Percentiles rank a stretch among this genome's conserved stretches.
Conservation (phyloP, 345 rosid genomes). For the Eucalyptus lansdowneana region DNA sequence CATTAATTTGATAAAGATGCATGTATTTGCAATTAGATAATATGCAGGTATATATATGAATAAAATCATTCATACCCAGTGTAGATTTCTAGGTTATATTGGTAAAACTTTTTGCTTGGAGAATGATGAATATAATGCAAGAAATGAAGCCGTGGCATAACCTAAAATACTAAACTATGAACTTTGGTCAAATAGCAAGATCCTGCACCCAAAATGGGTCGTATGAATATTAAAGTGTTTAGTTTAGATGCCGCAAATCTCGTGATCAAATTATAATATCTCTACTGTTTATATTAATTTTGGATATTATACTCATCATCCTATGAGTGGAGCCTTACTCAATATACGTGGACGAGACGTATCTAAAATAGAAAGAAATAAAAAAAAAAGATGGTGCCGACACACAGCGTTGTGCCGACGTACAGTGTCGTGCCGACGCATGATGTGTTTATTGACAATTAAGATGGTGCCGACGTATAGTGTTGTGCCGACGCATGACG, state of each 20-base stretch:
- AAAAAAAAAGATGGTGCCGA: not conserved
- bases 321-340: not conserved
- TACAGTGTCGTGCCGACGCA: too few relatives aligned
- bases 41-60: not conserved
- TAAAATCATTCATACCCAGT: not conserved
- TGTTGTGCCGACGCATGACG: too few relatives aligned
- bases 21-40: not conserved
- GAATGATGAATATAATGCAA: not conserved
- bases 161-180: not conserved
- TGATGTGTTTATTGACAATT: not conserved
- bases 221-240: not conserved
- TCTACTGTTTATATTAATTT: not conserved
- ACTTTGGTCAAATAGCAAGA: not conserved
- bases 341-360: accelerated
- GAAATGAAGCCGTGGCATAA: not conserved
- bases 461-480: not conserved
- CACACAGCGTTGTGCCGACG: too few relatives aligned
- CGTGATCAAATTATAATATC: not conserved
- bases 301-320: not conserved
- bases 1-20: not conserved
- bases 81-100: not conserved
- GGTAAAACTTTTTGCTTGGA: not conserved
- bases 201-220: not conserved
- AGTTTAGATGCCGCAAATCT: not conserved
- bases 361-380: not conserved